These are phyloP conservation scores for Diplodia sapinea DNA, from an alignment of 2,329 filamentous ascomycete genomes.

Conservation along the genomic window DNA sequence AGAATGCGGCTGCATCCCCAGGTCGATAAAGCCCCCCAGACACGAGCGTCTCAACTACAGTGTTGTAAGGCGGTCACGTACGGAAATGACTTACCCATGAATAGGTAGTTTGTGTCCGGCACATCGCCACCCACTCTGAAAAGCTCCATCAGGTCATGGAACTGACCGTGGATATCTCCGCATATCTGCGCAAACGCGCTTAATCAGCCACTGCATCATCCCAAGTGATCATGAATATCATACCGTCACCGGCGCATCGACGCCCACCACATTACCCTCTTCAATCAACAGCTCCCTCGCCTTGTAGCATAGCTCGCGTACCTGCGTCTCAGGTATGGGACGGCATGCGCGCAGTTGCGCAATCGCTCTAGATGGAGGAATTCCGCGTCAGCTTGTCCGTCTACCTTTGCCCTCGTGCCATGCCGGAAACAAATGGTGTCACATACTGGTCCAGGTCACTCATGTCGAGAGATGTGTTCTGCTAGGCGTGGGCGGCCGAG, in stretches of 20 bases:
- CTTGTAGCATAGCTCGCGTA: constrained; percentile 96
- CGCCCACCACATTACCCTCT: constrained; percentile 95
- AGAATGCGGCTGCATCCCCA: not conserved
- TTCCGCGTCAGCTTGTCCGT: constrained; percentile 2
- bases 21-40: not conserved
- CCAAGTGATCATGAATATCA: constrained; percentile 36
- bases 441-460: constrained; percentile 89
- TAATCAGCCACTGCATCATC: constrained; percentile 29
- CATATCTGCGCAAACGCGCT: constrained; percentile 68
- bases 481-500: constrained; percentile 2
- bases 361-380: constrained; percentile 71
- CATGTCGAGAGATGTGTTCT: constrained; percentile 60
- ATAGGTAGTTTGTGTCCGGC: constrained; percentile 94
- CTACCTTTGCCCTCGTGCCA: not conserved
- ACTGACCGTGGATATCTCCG: constrained; percentile 95
- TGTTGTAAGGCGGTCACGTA: not conserved
- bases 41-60: not conserved
- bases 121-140: constrained; percentile 93
- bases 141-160: constrained; percentile 95
- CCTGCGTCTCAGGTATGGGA: constrained; percentile 92
- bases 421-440: constrained; percentile 35
- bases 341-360: constrained; percentile 93
- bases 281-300: constrained; percentile 95
- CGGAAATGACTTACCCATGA: constrained; percentile 71
- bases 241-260: constrained; percentile 93